phyloP scores from a whole-genome alignment of 108 stramenopile genomes.

The Skeletonema menzelii region DNA sequence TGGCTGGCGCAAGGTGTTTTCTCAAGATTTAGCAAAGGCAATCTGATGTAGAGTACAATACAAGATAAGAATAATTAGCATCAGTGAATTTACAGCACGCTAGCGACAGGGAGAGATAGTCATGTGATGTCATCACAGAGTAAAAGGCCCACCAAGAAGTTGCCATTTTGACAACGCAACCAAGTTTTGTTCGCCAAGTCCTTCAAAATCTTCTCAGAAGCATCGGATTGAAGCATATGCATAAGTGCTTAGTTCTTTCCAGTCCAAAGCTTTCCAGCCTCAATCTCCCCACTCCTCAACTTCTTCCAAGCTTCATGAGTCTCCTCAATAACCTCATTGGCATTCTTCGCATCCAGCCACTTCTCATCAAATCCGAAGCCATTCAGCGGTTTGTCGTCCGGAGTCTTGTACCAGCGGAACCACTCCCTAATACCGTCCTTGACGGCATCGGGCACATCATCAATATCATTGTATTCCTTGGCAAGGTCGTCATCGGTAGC shows the following conservation, averaged over 20 bases:
- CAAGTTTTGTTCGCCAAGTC: no score
- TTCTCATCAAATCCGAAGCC: conserved; percentile 98
- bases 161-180: no score
- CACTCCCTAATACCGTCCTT: conserved; percentile 97
- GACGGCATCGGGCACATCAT: conserved; percentile 93
- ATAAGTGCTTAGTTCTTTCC: conserved; percentile 23
- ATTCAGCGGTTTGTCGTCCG: conserved; percentile 99
- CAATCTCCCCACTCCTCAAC: conserved; percentile 73
- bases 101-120: no score
- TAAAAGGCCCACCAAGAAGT: no score
- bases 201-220: no score
- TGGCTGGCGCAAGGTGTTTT: conserved; percentile 82
- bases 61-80: background rate
- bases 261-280: conserved; percentile 87
- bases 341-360: conserved; percentile 80
- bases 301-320: conserved; percentile 98
- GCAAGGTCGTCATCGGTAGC: conserved; percentile 94
- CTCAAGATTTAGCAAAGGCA: conserved; percentile 67
- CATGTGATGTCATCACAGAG: no score
- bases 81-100: no score
- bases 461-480: conserved; percentile 92
- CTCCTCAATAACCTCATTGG: conserved; percentile 94
- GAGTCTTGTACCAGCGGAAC: conserved; percentile 99
- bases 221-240: no score
- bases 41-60: background rate